Evolutionary conservation across 164 flowering plant species (phyloP).

Genomic region (Dillenia suffruticosa): DNA sequence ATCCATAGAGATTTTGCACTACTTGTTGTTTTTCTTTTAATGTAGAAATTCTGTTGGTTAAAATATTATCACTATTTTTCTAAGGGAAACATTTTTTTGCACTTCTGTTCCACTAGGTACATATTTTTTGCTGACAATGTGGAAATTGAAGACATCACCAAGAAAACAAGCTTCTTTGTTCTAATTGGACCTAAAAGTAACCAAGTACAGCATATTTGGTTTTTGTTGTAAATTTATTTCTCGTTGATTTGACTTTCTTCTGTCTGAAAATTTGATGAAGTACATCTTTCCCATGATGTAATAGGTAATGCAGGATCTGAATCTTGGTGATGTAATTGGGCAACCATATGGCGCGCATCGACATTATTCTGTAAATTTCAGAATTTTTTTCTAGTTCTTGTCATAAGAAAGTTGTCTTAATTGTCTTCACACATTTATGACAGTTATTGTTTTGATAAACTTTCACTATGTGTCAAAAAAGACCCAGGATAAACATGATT

Average conservation of each 20-base stretch:
- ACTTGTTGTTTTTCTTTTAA: not conserved
- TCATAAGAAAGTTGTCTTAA: not conserved
- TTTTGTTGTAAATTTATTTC: not conserved
- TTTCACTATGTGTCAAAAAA: too few species aligned
- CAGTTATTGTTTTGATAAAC: too few species aligned
- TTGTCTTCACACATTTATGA: too few species aligned
- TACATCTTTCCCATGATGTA: constrained; percentile 9
- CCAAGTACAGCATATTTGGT: constrained; percentile 38
- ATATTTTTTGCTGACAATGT: constrained; percentile 85
- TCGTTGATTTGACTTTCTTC: not conserved
- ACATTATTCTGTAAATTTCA: constrained; percentile 61
- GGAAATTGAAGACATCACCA: constrained; percentile 71
- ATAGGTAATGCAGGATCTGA: constrained; percentile 61
- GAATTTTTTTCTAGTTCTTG: not conserved
- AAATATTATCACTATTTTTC: too few species aligned
- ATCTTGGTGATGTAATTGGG: constrained; percentile 71
- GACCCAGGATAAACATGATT: too few species aligned
- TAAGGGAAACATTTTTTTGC: too few species aligned
- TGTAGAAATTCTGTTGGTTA: too few species aligned
- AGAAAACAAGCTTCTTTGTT: constrained; percentile 59
- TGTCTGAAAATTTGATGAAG: constrained; percentile 4
- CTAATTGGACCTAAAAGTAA: constrained; percentile 76
- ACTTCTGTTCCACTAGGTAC: constrained; percentile 40
- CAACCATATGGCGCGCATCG: constrained; percentile 77
- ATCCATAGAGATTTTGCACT: not conserved